Conservation (phyloP, 129 eudicot species). For the Arctium lappa region DNA sequence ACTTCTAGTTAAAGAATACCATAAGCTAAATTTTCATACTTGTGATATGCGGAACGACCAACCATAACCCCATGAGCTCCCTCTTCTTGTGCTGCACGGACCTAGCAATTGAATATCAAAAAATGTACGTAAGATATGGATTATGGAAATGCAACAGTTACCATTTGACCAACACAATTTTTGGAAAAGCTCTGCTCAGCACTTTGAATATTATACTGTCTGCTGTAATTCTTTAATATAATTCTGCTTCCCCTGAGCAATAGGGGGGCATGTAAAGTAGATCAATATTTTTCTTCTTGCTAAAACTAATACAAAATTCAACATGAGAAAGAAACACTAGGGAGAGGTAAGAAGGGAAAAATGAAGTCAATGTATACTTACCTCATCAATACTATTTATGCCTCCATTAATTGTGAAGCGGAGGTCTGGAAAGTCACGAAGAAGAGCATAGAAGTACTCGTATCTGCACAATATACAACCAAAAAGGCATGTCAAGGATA, state of each 20-base stretch:
- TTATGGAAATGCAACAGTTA: not conserved
- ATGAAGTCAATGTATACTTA: slow-evolving; percentile 14
- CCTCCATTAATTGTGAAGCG: slow-evolving; percentile 93
- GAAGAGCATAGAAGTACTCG: slow-evolving; percentile 84
- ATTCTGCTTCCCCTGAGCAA: not conserved
- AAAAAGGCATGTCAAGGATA: not conserved
- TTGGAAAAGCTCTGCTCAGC: not conserved
- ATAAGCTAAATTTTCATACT: slow-evolving; percentile 33
- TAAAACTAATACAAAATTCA: not conserved
- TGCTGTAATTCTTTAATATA: not conserved
- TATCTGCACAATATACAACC: slow-evolving; percentile 48
- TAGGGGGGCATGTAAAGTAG: not conserved
- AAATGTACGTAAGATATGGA: slow-evolving; percentile 11
- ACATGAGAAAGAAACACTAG: not conserved
- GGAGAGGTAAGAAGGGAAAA: not conserved
- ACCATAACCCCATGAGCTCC: slow-evolving; percentile 99
- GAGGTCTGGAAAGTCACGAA: slow-evolving; percentile 96
- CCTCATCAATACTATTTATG: slow-evolving; percentile 82
- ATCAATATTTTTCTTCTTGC: not conserved
- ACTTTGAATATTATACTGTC: not conserved
- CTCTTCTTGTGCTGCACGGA: slow-evolving; percentile 71
- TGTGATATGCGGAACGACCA: slow-evolving; percentile 91
- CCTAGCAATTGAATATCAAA: slow-evolving; percentile 37
- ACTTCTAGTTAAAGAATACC: not conserved
- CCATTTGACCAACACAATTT: not conserved